Evolutionary conservation across 23 red algal species (phyloP), one percentile per base, ranked within the genome.

Genomic region (Porphyridium purpureum): DNA sequence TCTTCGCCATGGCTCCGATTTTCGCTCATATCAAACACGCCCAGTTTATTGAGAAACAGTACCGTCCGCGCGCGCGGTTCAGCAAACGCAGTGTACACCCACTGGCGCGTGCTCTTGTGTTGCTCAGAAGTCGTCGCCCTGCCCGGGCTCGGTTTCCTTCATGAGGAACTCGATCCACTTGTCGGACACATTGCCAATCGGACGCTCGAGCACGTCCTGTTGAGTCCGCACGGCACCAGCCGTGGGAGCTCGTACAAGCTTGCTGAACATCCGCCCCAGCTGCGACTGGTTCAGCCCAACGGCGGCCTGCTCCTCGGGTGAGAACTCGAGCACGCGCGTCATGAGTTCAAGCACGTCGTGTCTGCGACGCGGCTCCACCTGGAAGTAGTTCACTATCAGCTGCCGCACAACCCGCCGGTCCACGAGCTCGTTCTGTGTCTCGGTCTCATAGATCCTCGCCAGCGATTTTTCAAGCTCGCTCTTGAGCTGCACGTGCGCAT

Each of bases 161-260:
- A 76, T 85, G 47, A 85, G 64, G 52, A 85, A 85, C 60, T 85
- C 80, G 33, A 85, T 69, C 80, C 80, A 85, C 35, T 85, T 85
- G 27, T 85, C 80, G 29, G 67, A 62, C 22, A 85, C 69, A 7
- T 58, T 74, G 5, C 69, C 80, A 25, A 85, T 29, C 7, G 80
- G 55, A 19, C 62, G 50, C n/a, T n/a, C n/a, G n/a, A n/a, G n/a
- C n/a, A n/a, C n/a, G n/a, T n/a, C n/a, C n/a, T n/a, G n/a, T n/a
- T n/a, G n/a, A n/a, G n/a, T n/a, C n/a, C n/a, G 36, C 32, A 66
- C 60, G 60, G 65, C 27, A 47, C 52, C 53, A 21, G 59, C 38
- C 52, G 64, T 64, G 35, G 76, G 76, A 8, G 76, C 31, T 50
- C 62, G 76, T 17, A 85, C 69, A 56, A 85, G 42, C 2, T 62